Evolutionary conservation across 192 early-diverging fungal species (phyloP).

Genomic region (Linnemannia hyalina): DNA sequence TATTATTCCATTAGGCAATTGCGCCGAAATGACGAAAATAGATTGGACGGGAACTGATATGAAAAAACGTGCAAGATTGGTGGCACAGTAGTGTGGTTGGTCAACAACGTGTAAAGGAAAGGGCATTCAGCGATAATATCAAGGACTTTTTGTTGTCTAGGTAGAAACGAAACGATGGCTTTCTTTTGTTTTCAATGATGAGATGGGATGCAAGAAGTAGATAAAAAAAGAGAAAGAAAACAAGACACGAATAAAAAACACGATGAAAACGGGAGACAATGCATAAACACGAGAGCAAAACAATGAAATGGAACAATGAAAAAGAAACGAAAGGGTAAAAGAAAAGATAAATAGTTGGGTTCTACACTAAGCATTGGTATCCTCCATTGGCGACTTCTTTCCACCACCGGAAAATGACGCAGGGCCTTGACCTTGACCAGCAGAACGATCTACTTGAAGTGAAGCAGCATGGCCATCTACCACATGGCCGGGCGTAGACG

Average conservation of each 20-base stretch:
- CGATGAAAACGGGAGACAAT: not conserved
- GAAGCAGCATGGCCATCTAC: not conserved
- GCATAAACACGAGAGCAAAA: not conserved
- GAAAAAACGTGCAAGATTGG: not conserved
- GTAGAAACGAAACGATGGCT: not conserved
- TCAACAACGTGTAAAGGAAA: not conserved
- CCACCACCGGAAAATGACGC: not conserved
- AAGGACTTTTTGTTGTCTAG: not conserved
- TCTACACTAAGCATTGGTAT: not conserved
- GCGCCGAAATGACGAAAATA: slow-evolving; percentile 1
- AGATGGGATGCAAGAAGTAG: slow-evolving; percentile 6
- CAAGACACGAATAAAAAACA: slow-evolving; percentile 6
- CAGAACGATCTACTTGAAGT: not conserved
- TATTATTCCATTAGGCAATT: not conserved
- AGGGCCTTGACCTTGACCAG: not conserved
- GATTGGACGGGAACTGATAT: not conserved
- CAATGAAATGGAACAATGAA: not conserved
- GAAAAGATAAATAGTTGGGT: not conserved
- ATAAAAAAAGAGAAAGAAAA: not conserved
- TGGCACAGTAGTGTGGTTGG: not conserved
- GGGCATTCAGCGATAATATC: not conserved
- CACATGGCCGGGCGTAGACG: not conserved
- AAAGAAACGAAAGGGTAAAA: no score
- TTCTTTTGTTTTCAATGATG: slow-evolving; percentile 1
- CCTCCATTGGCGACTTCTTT: slow-evolving; percentile 14